Conservation (phyloP, 768 basidiomycete genomes). For the Suillus spraguei region DNA sequence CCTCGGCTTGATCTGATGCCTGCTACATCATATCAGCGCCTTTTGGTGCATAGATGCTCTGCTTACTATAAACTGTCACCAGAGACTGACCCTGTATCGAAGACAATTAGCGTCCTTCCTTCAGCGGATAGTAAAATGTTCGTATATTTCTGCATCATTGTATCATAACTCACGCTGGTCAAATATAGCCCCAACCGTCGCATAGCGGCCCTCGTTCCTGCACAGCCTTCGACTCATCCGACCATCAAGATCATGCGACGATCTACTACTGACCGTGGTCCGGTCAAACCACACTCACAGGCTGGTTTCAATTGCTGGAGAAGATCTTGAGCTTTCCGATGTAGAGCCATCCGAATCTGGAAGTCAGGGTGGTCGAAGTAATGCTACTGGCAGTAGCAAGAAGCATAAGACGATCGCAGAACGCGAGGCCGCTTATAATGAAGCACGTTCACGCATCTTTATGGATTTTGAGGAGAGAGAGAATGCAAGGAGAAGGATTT, state of each 20-base stretch:
- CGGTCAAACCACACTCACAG: constrained; percentile 65
- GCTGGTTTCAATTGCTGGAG: constrained; percentile 71
- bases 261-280: constrained; percentile 51
- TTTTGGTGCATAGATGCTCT: constrained; percentile 85
- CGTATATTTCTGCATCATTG: constrained; percentile 30
- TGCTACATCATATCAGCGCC: constrained; percentile 78
- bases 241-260: constrained; percentile 90
- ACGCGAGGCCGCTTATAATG: constrained; percentile 87
- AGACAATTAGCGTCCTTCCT: constrained; percentile 58
- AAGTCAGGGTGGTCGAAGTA: constrained; percentile 73
- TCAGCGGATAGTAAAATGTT: constrained; percentile 77
- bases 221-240: constrained; percentile 68
- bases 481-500: constrained; percentile 69
- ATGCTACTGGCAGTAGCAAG: constrained; percentile 60
- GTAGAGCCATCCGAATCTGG: constrained; percentile 80
- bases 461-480: constrained; percentile 76
- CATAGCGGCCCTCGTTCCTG: constrained; percentile 77
- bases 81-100: constrained; percentile 66
- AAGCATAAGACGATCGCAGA: constrained; percentile 81
- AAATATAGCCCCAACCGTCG: constrained; percentile 63
- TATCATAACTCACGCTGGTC: constrained; percentile 18
- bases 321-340: constrained; percentile 79
- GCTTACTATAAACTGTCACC: constrained; percentile 77
- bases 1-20: constrained; percentile 67
- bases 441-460: constrained; percentile 85